phyloP scores from a whole-genome alignment of 2,329 filamentous ascomycete genomes.

The Neurospora crassa region DNA sequence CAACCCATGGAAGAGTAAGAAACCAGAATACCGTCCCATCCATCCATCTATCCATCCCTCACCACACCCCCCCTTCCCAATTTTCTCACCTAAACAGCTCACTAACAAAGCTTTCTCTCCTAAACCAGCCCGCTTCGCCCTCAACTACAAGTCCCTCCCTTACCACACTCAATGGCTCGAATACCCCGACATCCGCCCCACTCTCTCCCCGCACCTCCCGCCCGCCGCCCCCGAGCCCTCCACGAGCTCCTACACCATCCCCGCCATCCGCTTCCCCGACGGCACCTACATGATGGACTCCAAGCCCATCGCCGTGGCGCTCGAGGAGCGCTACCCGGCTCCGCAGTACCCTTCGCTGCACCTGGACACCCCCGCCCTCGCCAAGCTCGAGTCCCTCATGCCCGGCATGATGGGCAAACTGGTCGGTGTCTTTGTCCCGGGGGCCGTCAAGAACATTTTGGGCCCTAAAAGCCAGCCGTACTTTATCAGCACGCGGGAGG shows the following conservation, averaged over 20 bases:
- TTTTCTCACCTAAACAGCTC: too few species aligned
- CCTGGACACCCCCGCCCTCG: constrained; percentile 42
- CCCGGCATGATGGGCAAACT: constrained; percentile 17
- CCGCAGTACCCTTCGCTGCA: constrained; percentile 37
- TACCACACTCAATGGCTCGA: constrained; percentile 64
- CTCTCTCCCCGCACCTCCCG: neutral
- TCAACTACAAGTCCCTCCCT: constrained; percentile 59
- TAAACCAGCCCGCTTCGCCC: constrained; percentile 45
- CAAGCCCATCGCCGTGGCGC: constrained; percentile 42
- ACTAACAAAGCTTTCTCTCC: too few species aligned
- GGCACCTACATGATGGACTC: constrained; percentile 57
- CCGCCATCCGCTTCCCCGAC: constrained; percentile 44
- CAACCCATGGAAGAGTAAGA: constrained; percentile 61
- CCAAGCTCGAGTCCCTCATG: constrained; percentile 34
- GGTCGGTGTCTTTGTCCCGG: constrained; percentile 36
- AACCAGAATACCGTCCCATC: too few species aligned
- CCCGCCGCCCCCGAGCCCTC: constrained; percentile 36
- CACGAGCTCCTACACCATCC: constrained; percentile 40
- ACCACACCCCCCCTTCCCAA: neutral
- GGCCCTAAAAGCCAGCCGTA: constrained; percentile 37
- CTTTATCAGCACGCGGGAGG: constrained; percentile 43
- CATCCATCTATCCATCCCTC: neutral
- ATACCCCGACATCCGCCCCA: constrained; percentile 54
- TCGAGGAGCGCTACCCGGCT: constrained; percentile 50
- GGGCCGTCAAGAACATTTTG: constrained; percentile 42